phyloP scores from a whole-genome alignment of 352 stramenopile species.

The Aphanomyces cochlioides region DNA sequence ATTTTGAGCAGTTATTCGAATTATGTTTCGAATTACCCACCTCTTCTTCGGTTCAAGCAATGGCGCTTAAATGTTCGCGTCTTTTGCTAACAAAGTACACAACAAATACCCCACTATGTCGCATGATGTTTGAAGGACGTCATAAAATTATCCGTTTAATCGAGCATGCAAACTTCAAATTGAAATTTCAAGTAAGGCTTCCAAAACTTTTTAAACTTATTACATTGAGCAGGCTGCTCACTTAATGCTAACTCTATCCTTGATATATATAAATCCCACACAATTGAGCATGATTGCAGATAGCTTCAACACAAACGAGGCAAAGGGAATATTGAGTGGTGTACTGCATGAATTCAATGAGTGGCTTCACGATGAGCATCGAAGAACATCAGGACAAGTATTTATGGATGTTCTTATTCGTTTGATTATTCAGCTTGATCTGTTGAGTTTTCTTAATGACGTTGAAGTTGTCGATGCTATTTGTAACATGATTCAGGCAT shows the following conservation, averaged over 20 bases:
- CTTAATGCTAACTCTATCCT: constrained; percentile 16
- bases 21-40: constrained; percentile 9
- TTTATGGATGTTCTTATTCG: constrained; percentile 31
- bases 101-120: constrained; percentile 13
- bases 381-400: constrained; percentile 2
- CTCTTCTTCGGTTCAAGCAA: neutral
- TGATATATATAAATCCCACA: constrained; percentile 25
- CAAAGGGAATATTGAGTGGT: constrained; percentile 2
- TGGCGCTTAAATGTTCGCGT: constrained; percentile 15
- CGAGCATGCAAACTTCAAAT: neutral
- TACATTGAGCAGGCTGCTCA: constrained; percentile 13
- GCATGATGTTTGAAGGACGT: constrained; percentile 24
- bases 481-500: constrained; percentile 27
- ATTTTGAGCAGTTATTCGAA: constrained; percentile 17
- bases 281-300: constrained; percentile 9
- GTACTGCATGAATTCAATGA: constrained; percentile 16
- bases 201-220: neutral
- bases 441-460: constrained; percentile 28
- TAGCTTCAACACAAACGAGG: constrained; percentile 18
- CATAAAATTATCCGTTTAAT: constrained; percentile 2
- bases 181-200: constrained; percentile 15
- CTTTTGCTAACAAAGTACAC: constrained; percentile 24
- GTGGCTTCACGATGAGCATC: neutral
- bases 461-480: constrained; percentile 26
- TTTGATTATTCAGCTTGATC: constrained; percentile 28